Base-by-base conservation (phyloP, 2,329 filamentous ascomycete genomes). In the Colletotrichum horii region DNA sequence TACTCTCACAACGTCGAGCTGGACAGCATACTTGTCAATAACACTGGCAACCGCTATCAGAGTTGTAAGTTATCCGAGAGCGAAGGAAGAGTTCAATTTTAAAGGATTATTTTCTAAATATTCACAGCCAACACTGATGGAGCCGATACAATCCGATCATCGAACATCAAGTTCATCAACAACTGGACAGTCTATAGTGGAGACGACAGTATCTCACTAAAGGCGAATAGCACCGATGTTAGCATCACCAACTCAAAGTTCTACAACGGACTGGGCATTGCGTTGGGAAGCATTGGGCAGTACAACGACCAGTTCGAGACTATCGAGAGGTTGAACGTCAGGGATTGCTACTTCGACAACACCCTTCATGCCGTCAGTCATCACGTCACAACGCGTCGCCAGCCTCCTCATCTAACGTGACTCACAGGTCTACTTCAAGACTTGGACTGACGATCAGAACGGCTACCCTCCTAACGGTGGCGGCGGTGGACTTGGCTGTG, bases 251-350 rank as follows among this genome's bases (percentile, higher is more conserved):
- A 89, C 73, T 84, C 81, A 14, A 80, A 76, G 3, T 87, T 88
- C 76, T 83, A 85, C 75, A 81, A 83, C 19, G 87, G 87, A 0
- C 77, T 83, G 0, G 87, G 87, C 1, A 83, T 89, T 22, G 87
- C 88, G 0, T 81, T 90, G 7, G 88, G 88, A 1, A 87, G 83
- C 26, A 88, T 89, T 22, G 88, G 88, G 0, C 88, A 89, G 77
- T 88, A 87, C 69, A 82, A 84, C 0, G 84, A 79, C n/a, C 77
- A 79, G 1, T 86, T 84, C 62, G 87, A 89, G 70, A 84, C 83
- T 3, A 83, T 89, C 6, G 83, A 88, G 69, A 83, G 85, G 30
- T 75, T 89, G 34, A 81, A 77, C 1, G 85, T 83, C 0, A 79
- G 83, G 4, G 86, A 89, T 68, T 82, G 87, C 26, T 80, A 79